Evolutionary conservation across 2,329 filamentous ascomycete genomes (phyloP), one percentile per base, ranked within the genome.

Genomic region (Davidsoniella neocaledoniae): DNA sequence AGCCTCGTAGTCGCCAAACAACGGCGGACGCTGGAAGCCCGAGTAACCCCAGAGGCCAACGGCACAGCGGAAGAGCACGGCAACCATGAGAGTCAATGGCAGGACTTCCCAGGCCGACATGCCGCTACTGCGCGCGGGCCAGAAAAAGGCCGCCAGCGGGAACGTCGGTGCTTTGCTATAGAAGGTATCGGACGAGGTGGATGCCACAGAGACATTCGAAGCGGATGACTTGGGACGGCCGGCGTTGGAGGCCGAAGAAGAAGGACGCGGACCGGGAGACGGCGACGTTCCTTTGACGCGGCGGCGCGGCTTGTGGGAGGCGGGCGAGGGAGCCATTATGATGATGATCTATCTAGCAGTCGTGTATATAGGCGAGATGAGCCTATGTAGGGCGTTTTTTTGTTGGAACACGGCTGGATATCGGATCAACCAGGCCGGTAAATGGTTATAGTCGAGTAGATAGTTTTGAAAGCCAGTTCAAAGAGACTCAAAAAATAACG

Each of bases 1-100:
- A 3, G 93, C 91, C 68, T 98, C 91, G 66, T 94, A 98, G 65
- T 98, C 91, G 56, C 91, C 91, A 61, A 88, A 84, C 79, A 95
- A 87, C 5, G 91, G 91, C 36, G 88, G 88, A 53, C 76, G 77
- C 53, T 81, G 70, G 59, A 81, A 84, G 50, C 90, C 84, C 58
- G 91, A 98, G 64, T 96, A 95, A 52, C 86, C 86, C 86, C 91
- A 96, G 41, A 96, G 71, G 25, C 87, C 83, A 44, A 86, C 83
- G 29, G 85, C 82, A 91, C 91, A 96, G 58, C 91, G 74, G 62
- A 96, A 95, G 43, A 98, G 73, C 17, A 87, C 88, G n/a, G 78
- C 86, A 1, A 74, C 76, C 83, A 96, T 94, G 49, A 98, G 69
- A 4, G 94, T 81, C 57, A 93, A 68, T 2, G 91, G 88, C 29